Base-by-base conservation (phyloP, 768 basidiomycete genomes). In the Boletus insuetus region DNA sequence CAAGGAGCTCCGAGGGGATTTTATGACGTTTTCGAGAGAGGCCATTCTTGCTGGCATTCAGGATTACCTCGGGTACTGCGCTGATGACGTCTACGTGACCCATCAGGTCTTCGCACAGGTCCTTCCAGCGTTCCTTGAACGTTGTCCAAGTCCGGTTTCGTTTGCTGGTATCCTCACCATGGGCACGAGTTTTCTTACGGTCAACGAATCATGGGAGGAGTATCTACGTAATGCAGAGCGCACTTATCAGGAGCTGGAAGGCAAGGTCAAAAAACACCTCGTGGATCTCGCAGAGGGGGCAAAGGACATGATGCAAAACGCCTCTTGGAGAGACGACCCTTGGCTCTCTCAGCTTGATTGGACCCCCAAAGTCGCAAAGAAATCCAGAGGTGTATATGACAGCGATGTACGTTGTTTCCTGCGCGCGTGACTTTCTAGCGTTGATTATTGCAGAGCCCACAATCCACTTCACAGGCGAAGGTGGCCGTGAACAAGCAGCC, bases 281-380 rank as follows among this genome's bases (percentile, higher is more conserved):
- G 79, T 85, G 5, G 78, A 84, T 47, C 77, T 91, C 38, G 94
- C 94, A 0, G 79, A 79, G 53, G 74, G 83, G 44, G 78, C 81
- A 9, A 79, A 77, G 60, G 62, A 49, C 8, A 59, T 87, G 71
- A 76, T 82, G 74, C 71, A 75, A 13, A 69, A 72, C 46, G 81
- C 74, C 29, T 70, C 67, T 47, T 93, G 85, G 88, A 81, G 78
- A 67, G 77, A 79, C 3, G 89, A 93, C 70, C 84, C 84, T 9
- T 97, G 94, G 93, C 72, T 94, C 14, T 81, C 77, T 45, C 97
- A 99, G 69, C 76, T 98, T 53, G 95, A 99, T 68, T 98, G 97
- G 97, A 86, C 91, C 1, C 91, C 91, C 2, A 98, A 98, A 70
- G 76, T 80, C 8, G 85, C 83, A 0, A 79, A 82, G 37, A 83